Percentiles rank a stretch among this genome's conserved stretches.
phyloP scores from a whole-genome alignment of 306 rosid genomes.

The Abrus pulchellus region DNA sequence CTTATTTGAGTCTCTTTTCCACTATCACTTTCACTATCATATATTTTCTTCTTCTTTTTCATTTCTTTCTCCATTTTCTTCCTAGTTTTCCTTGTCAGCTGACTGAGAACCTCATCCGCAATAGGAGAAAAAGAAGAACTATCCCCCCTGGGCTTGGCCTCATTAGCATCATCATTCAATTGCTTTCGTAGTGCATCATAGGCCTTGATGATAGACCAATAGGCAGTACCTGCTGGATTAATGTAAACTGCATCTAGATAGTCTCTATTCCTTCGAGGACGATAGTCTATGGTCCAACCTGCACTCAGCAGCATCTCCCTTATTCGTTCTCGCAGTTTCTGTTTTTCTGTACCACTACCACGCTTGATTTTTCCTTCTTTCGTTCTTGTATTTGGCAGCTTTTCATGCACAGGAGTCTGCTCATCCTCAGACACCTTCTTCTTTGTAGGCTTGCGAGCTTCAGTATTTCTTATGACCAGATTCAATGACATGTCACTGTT shows the following conservation, averaged over 20 bases:
- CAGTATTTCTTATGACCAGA: conserved; percentile 59
- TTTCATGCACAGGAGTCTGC: conserved; percentile 69
- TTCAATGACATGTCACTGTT: conserved; percentile 75
- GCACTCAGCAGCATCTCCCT: conserved; percentile 86
- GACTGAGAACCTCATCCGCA: conserved; percentile 83
- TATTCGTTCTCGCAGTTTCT: conserved; percentile 86
- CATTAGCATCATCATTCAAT: conserved; percentile 63
- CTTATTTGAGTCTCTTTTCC: conserved; percentile 57
- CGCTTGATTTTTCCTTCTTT: conserved; percentile 85
- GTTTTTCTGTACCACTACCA: conserved; percentile 97
- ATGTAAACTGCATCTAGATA: conserved; percentile 97
- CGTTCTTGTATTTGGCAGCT: conserved; percentile 51
- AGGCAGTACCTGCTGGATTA: conserved; percentile 88
- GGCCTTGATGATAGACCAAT: conserved; percentile 98
- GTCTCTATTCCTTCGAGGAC: conserved; percentile 97
- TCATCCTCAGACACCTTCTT: conserved; percentile 59
- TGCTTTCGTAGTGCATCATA: conserved; percentile 97
- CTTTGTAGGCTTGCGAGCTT: conserved; percentile 60
- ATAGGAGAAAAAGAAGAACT: conserved; percentile 76
- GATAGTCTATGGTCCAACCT: conserved; percentile 95
- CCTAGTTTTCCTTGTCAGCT: conserved; percentile 90
- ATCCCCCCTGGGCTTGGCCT: conserved; percentile 63
- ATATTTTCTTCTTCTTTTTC: conserved; percentile 65
- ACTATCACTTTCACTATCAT: conserved; percentile 64
- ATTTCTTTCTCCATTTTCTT: conserved; percentile 93